Evolutionary conservation across 495 filamentous ascomycete genomes (phyloP), one percentile per base, ranked within the genome.

Genomic region (Penicillium simplicissimum): DNA sequence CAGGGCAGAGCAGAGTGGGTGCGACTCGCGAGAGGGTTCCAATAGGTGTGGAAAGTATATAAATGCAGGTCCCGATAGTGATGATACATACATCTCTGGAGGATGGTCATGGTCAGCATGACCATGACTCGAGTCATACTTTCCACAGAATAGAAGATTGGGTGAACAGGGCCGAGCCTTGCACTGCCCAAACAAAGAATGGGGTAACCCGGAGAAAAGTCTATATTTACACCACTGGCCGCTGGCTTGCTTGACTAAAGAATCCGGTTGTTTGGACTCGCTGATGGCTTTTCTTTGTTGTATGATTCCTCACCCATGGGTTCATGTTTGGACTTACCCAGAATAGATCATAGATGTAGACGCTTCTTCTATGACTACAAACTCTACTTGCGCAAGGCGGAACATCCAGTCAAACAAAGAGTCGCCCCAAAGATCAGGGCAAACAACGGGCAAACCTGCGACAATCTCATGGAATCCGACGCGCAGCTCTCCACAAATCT

Each of bases 401-500:
- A n/a, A n/a, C n/a, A n/a, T n/a, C n/a, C n/a, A n/a, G n/a, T 31
- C 45, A 43, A 43, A 48, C 45, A 48, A 47, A 28, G 23, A 3
- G 21, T 10, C 40, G 10, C 19, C 40, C 40, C 17, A 8, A 43
- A 9, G 23, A 48, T 14, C 21, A 48, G 17, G 23, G 23, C 45
- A 48, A 48, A 48, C 45, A 21, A 28, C 14, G 21, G 45, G 23
- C 23, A 48, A 48, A 48, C 23, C 25, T 48, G 45, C 45, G 45
- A 48, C 45, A 25, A 48, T 48, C 45, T 28, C 45, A n/a, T n/a
- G n/a, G n/a, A 13, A 48, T 28, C 45, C 45, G 45, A 48, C 45
- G 23, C 21, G 45, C 21, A 48, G 25, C n/a, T n/a, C n/a, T n/a
- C n/a, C n/a, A 57, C 40, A 58, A 37, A 2, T 62, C 54, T 58